phyloP scores from a whole-genome alignment of 2,329 filamentous ascomycete genomes.

The Aspergillus phoenicis region DNA sequence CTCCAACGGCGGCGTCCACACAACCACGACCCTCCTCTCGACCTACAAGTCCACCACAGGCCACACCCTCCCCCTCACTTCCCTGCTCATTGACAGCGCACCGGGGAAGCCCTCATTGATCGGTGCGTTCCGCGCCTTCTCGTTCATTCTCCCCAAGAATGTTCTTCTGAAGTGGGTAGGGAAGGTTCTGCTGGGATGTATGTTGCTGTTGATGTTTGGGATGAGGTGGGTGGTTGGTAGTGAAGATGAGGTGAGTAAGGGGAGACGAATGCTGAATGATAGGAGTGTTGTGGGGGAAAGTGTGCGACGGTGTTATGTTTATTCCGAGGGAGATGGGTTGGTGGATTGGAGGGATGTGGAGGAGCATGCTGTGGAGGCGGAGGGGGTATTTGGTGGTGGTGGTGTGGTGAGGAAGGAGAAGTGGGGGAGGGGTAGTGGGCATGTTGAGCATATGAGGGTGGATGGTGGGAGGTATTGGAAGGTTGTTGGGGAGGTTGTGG shows the following conservation, averaged over 20 bases:
- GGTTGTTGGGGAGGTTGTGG: slow-evolving; percentile 33
- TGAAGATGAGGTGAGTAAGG: background rate
- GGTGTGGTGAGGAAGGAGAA: slow-evolving; percentile 36
- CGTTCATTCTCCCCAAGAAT: slow-evolving; percentile 37
- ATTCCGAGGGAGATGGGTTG: slow-evolving; percentile 9
- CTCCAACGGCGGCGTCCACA: slow-evolving; percentile 53
- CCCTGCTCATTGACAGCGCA: slow-evolving; percentile 50
- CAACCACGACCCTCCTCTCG: slow-evolving; percentile 41
- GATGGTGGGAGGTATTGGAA: slow-evolving; percentile 45
- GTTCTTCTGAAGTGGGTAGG: slow-evolving; percentile 25
- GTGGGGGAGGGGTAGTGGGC: slow-evolving; percentile 37
- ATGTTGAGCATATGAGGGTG: slow-evolving; percentile 45
- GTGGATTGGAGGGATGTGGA: slow-evolving; percentile 11
- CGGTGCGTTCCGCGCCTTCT: slow-evolving; percentile 36
- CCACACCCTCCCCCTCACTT: slow-evolving; percentile 41
- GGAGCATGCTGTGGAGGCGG: slow-evolving; percentile 8
- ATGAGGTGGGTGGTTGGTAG: background rate
- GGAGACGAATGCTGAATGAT: slow-evolving; percentile 2
- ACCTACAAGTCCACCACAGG: slow-evolving; percentile 41
- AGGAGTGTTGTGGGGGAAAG: background rate
- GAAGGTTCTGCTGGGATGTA: slow-evolving; percentile 1
- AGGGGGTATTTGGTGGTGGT: slow-evolving; percentile 15
- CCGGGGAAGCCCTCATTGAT: slow-evolving; percentile 42
- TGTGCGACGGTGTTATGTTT: slow-evolving; percentile 6
- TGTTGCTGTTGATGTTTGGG: background rate